Base-by-base conservation (phyloP, 345 rosid species). In the Brassica nigra region DNA sequence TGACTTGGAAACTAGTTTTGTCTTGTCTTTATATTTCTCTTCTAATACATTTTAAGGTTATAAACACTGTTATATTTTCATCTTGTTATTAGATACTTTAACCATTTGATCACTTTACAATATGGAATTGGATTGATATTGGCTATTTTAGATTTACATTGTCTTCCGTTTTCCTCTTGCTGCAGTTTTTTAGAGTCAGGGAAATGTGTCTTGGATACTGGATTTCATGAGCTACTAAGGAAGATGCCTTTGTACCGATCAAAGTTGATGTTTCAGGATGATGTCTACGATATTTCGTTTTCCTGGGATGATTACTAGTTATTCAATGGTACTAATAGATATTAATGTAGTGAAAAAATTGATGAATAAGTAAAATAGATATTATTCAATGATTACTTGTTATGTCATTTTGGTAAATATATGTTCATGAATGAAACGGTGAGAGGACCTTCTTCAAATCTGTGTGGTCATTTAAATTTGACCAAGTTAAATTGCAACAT, bases 171-270 rank as follows among this genome's bases (percentile, higher is more conserved):
- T 10, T 36, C 23, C 12, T 54, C 66, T 71, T 71, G 15, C 33
- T 71, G 81, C 81, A 78, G 67, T 12, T 78, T 36, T 64, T 12
- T 65, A 64, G 34, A 70, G 57, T 34, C 58, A 70, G 20, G 55
- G 37, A 49, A 36, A 33, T 34, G 42, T 68, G 62, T 61, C 61
- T 68, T 6, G 37, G 31, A 54, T 54, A 16, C 39, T 47, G 37
- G 8, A 28, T 69, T 69, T 69, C 62, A 69, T 30, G 9, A 70
- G 49, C 18, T 54, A 1, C 64, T 9, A 54, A 55, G 30, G 63
- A 57, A 31, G 30, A 62, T 23, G 6, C 14, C 54, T 30, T 61
- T 62, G 65, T 71, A 36, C 31, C 7, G 3, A 33, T 77, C 58
- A 4, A 52, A 62, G 23, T 52, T 64, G 9, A 64, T 64, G 59